Conservation (phyloP, 2,329 filamentous ascomycete species). For the Neopestalotiopsis rosae region DNA sequence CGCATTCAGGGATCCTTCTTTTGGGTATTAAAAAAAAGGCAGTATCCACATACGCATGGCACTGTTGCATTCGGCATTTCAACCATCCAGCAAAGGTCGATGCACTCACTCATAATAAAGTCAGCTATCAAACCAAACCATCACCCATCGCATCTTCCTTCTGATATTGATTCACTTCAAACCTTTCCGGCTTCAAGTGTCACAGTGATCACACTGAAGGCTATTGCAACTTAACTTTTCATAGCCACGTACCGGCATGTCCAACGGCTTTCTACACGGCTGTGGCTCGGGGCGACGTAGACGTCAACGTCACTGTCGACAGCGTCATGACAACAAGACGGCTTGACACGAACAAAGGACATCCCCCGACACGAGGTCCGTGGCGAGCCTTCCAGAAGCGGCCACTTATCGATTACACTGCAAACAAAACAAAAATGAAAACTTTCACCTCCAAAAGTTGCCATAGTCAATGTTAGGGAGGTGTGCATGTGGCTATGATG, state of each 20-base stretch:
- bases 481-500: background rate
- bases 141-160: background rate
- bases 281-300: background rate
- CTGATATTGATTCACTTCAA: background rate
- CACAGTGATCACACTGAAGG: background rate
- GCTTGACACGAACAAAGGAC: background rate
- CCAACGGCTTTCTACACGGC: background rate
- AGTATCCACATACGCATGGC: conserved; percentile 7
- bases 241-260: background rate
- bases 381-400: background rate
- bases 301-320: background rate
- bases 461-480: background rate
- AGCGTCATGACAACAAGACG: background rate
- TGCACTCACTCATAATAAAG: background rate
- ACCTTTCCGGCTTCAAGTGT: background rate
- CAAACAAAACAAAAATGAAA: background rate
- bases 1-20: background rate
- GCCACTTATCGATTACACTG: conserved; percentile 16
- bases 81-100: background rate
- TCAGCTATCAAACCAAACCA: background rate
- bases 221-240: background rate
- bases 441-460: background rate
- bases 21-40: background rate
- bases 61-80: conserved; percentile 12
- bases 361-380: background rate